Conservation (phyloP, 164 flowering plant genomes). For the Vitis rupestris region DNA sequence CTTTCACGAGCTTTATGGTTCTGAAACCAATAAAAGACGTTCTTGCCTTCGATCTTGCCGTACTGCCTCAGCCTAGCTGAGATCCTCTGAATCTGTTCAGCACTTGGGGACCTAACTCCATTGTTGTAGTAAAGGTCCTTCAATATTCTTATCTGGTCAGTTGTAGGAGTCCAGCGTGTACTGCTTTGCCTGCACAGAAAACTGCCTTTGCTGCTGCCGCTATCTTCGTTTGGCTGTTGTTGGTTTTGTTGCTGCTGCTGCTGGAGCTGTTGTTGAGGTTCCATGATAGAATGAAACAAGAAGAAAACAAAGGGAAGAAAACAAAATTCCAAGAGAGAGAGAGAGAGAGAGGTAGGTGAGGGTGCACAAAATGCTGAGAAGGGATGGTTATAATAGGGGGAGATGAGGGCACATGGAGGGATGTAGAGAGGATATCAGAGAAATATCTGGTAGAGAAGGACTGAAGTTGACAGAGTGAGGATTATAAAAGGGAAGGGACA, state of each 20-base stretch:
- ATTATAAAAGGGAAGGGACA: slow-evolving; percentile 70
- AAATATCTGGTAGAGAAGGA: slow-evolving; percentile 82
- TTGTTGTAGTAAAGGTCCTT: slow-evolving; percentile 91
- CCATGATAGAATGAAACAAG: slow-evolving; percentile 30
- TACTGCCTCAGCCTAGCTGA: slow-evolving; percentile 77
- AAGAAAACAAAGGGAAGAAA: slow-evolving; percentile 23
- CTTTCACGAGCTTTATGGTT: slow-evolving; percentile 97
- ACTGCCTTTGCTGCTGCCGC: slow-evolving; percentile 32
- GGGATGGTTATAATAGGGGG: slow-evolving; percentile 15
- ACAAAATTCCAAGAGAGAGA: slow-evolving; percentile 6
- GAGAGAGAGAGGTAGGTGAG: slow-evolving; percentile 8
- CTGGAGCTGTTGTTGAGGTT: slow-evolving; percentile 38
- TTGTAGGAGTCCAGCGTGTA: slow-evolving; percentile 85
- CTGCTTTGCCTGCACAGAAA: slow-evolving; percentile 73
- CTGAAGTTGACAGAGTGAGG: slow-evolving; percentile 77
- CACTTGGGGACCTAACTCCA: slow-evolving; percentile 86
- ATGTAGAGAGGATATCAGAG: slow-evolving; percentile 42
- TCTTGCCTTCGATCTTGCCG: slow-evolving; percentile 97
- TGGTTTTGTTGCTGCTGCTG: slow-evolving; percentile 19
- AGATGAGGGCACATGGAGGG: slow-evolving; percentile 21
- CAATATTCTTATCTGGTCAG: slow-evolving; percentile 86
- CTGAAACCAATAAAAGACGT: slow-evolving; percentile 99
- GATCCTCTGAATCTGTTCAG: slow-evolving; percentile 91
- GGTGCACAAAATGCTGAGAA: slow-evolving; percentile 15
- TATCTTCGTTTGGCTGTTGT: slow-evolving; percentile 27